Conservation (phyloP, 2,329 filamentous ascomycete species). For the Aspergillus neotritici region DNA sequence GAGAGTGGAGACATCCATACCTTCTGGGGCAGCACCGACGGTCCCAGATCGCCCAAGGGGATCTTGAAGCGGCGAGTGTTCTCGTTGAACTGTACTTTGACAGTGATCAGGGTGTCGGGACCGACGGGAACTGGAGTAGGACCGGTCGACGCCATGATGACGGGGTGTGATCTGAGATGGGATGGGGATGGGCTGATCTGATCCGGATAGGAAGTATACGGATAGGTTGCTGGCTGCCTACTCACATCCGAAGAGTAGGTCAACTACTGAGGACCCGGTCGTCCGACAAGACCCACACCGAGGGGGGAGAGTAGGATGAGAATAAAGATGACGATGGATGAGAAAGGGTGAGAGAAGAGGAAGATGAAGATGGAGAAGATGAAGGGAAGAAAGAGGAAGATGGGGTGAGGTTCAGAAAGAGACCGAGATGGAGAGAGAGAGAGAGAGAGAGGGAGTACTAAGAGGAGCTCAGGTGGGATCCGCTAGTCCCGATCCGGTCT, state of each 20-base stretch:
- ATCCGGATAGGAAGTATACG: too few species aligned
- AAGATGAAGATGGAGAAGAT: slow-evolving; percentile 4
- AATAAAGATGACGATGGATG: slow-evolving; percentile 8
- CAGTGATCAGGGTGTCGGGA: slow-evolving; percentile 69
- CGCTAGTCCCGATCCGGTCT: too few species aligned
- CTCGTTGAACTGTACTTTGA: slow-evolving; percentile 79
- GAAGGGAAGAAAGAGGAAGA: slow-evolving; percentile 4
- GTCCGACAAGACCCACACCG: slow-evolving; percentile 1
- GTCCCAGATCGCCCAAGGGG: slow-evolving; percentile 74
- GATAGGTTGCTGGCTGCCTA: too few species aligned
- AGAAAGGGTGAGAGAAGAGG: not conserved
- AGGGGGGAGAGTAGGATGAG: slow-evolving; percentile 1
- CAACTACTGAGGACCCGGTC: not conserved
- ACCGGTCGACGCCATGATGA: slow-evolving; percentile 32
- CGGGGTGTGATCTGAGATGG: slow-evolving; percentile 3
- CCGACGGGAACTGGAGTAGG: slow-evolving; percentile 44
- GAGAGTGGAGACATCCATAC: slow-evolving; percentile 53
- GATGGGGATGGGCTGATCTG: too few species aligned
- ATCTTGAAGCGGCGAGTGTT: slow-evolving; percentile 79
- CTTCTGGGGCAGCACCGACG: slow-evolving; percentile 70
- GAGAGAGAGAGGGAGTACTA: slow-evolving; percentile 11
- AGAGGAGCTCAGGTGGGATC: slow-evolving; percentile 8
- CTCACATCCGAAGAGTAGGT: too few species aligned
- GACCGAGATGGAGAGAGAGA: slow-evolving; percentile 7
- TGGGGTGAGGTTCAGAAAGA: slow-evolving; percentile 1